These are phyloP conservation scores for Tylopilus sp. DNA, from an alignment of 1,284 basidiomycete genomes.

Conservation along the genomic window DNA sequence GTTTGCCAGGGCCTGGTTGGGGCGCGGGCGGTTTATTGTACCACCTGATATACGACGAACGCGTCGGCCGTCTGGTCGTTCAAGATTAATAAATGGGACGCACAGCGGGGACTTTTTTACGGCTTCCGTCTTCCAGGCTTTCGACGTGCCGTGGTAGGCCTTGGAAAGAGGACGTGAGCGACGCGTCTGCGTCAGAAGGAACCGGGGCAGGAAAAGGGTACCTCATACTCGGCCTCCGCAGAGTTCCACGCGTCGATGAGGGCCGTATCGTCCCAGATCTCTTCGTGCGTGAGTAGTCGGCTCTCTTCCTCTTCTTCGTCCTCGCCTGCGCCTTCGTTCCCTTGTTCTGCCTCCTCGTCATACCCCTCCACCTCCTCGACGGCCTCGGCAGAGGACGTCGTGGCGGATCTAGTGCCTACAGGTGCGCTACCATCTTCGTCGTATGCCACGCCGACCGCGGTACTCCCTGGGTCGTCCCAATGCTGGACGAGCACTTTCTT, in stretches of 20 bases:
- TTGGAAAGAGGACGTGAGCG: slow-evolving; percentile 24
- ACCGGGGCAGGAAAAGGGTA: slow-evolving; percentile 19
- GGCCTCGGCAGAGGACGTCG: slow-evolving; percentile 3
- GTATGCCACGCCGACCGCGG: slow-evolving; percentile 32
- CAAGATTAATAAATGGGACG: slow-evolving; percentile 26
- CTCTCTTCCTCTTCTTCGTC: slow-evolving; percentile 41
- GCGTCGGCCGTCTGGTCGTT: background rate
- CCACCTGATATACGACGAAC: slow-evolving; percentile 48
- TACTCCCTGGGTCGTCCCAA: slow-evolving; percentile 44
- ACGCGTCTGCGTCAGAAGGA: background rate
- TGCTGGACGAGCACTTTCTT: slow-evolving; percentile 31
- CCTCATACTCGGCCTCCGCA: slow-evolving; percentile 73
- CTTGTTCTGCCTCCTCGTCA: slow-evolving; percentile 8
- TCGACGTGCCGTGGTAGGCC: slow-evolving; percentile 64
- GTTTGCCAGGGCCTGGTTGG: slow-evolving; percentile 9
- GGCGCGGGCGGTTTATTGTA: slow-evolving; percentile 57
- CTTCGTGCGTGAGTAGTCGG: slow-evolving; percentile 61
- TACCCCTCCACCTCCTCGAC: slow-evolving; percentile 16
- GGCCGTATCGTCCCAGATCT: slow-evolving; percentile 81
- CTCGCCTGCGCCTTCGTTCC: slow-evolving; percentile 28
- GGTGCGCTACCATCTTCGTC: slow-evolving; percentile 21
- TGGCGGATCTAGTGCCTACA: background rate
- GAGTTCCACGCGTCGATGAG: slow-evolving; percentile 78
- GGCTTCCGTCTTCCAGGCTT: slow-evolving; percentile 67
- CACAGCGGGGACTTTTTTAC: slow-evolving; percentile 69